Conservation (phyloP, 495 filamentous ascomycete genomes). For the Endocarpon pusillum region DNA sequence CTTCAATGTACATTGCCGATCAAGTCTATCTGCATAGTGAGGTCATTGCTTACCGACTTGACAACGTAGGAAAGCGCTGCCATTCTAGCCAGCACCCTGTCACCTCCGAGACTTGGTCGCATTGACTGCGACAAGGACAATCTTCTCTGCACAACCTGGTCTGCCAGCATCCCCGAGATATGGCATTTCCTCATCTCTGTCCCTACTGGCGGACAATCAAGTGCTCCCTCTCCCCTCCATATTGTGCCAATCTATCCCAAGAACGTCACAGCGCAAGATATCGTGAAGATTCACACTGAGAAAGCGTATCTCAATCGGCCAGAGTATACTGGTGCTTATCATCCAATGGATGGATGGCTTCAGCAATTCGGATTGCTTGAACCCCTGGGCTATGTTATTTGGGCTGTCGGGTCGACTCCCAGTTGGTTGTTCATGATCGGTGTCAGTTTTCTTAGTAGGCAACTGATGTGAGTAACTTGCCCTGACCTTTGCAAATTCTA, state of each 20-base stretch:
- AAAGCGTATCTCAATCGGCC: slow-evolving; percentile 36
- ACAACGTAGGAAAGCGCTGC: slow-evolving; percentile 45
- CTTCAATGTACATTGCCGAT: slow-evolving; percentile 32
- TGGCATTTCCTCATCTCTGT: slow-evolving; percentile 60
- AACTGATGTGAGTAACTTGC: slow-evolving; percentile 80
- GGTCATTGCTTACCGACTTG: slow-evolving; percentile 6
- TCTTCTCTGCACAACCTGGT: slow-evolving; percentile 72
- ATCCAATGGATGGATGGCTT: slow-evolving; percentile 62
- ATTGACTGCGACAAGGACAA: slow-evolving; percentile 66
- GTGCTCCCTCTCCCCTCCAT: slow-evolving; percentile 30
- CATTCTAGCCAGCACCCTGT: slow-evolving; percentile 46
- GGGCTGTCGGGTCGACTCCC: slow-evolving; percentile 35
- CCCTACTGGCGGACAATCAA: slow-evolving; percentile 26
- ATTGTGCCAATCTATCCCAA: slow-evolving; percentile 47
- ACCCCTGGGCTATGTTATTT: slow-evolving; percentile 54
- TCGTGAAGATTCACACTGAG: slow-evolving; percentile 45
- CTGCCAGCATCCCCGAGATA: slow-evolving; percentile 48
- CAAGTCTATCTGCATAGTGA: neutral
- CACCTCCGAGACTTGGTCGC: slow-evolving; percentile 50
- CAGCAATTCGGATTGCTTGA: slow-evolving; percentile 45
- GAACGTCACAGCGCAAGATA: slow-evolving; percentile 40
- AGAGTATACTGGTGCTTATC: slow-evolving; percentile 54
- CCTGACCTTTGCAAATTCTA: too few relatives aligned
- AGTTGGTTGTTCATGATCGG: slow-evolving; percentile 67
- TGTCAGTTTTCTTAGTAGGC: slow-evolving; percentile 65